Conservation (phyloP, 2,329 filamentous ascomycete species). For the Neopestalotiopsis sp. region DNA sequence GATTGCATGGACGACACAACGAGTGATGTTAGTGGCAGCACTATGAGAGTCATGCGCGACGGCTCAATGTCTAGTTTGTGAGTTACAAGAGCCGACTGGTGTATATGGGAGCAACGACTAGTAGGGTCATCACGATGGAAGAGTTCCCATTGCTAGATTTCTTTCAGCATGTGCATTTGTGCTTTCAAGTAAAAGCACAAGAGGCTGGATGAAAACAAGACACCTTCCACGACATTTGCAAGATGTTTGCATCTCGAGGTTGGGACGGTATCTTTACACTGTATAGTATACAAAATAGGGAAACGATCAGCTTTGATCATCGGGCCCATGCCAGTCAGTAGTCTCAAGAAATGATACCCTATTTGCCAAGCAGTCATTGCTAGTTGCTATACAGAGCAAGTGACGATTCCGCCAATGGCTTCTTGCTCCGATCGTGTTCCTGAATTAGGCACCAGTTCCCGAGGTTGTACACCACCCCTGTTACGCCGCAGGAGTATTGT, state of each 20-base stretch:
- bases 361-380: neutral
- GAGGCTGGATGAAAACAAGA: neutral
- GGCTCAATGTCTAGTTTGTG: conserved; percentile 27
- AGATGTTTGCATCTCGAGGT: neutral
- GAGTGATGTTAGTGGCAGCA: conserved; percentile 27
- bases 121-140: neutral
- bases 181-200: neutral
- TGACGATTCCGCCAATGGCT: neutral
- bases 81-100: neutral
- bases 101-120: neutral
- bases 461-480: conserved; percentile 9
- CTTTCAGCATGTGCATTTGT: neutral
- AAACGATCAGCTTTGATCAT: neutral
- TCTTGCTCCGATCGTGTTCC: neutral
- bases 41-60: conserved; percentile 31
- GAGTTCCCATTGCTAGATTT: neutral
- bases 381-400: neutral
- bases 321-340: neutral
- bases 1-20: conserved; percentile 25
- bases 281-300: neutral
- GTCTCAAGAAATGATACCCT: neutral
- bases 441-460: neutral
- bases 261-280: neutral
- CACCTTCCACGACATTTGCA: neutral
- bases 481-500: neutral